Percentiles rank a stretch among this genome's conserved stretches.
These are phyloP conservation scores for Penicillium silybi DNA, from an alignment of 495 filamentous ascomycete genomes.

Conservation along the genomic window DNA sequence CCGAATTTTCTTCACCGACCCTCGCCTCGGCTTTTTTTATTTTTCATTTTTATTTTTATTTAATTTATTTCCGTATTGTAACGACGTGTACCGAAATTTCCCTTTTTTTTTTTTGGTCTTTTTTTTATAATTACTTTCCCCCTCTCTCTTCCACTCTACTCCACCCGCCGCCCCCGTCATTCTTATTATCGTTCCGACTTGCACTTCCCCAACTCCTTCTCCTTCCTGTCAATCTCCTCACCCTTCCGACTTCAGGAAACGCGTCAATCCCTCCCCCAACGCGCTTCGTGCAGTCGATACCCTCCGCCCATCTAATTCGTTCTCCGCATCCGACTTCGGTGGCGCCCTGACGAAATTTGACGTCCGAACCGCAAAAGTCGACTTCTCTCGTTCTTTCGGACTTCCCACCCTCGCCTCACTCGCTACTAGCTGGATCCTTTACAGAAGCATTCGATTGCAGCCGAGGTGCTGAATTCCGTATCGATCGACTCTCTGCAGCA, in stretches of 20 bases:
- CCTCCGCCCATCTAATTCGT: background rate
- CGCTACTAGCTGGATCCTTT: slow-evolving; percentile 3
- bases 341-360: slow-evolving; percentile 20
- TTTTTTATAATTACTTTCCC: slow-evolving; percentile 15
- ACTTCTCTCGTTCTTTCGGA: slow-evolving; percentile 4
- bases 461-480: slow-evolving; percentile 5
- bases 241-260: slow-evolving; percentile 5
- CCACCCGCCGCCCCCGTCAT: slow-evolving; percentile 29
- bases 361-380: slow-evolving; percentile 6
- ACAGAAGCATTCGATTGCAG: slow-evolving; percentile 13
- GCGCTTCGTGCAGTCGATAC: slow-evolving; percentile 3
- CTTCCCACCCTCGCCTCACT: background rate
- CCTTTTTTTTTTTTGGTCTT: slow-evolving; percentile 6
- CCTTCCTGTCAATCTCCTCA: slow-evolving; percentile 4
- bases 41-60: slow-evolving; percentile 7
- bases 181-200: slow-evolving; percentile 31
- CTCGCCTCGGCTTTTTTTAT: slow-evolving; percentile 24
- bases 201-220: slow-evolving; percentile 14
- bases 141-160: slow-evolving; percentile 25
- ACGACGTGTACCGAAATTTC: slow-evolving; percentile 11
- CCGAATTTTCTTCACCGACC: slow-evolving; percentile 26
- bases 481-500: slow-evolving; percentile 22
- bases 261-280: slow-evolving; percentile 21
- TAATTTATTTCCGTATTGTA: slow-evolving; percentile 30
- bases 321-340: slow-evolving; percentile 21